Base-by-base conservation (phyloP, 1,284 basidiomycete genomes). In the Ganoderma leucocontextum region DNA sequence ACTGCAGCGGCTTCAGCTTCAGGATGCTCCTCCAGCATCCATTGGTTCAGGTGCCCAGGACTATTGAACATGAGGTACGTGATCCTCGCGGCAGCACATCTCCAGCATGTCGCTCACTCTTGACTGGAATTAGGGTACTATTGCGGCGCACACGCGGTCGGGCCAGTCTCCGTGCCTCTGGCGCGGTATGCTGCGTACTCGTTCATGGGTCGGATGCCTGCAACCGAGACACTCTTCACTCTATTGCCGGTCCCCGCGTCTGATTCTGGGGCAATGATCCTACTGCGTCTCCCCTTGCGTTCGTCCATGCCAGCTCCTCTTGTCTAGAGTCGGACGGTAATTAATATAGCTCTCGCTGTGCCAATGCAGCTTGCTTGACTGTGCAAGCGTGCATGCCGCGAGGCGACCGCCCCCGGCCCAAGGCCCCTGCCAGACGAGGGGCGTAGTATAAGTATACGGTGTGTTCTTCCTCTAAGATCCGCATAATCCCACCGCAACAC, bases 101-200 rank as follows among this genome's bases (percentile, higher is more conserved):
- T 47, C n/a, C n/a, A 10, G n/a, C 36, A 17, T n/a, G 41, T 25
- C 38, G 41, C 22, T 42, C 8, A 41, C 33, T 22, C 41, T 62
- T 17, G 49, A 59, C 15, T 15, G 35, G 41, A 66, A 64, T 53
- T 42, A 63, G 67, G 70, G 70, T 63, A 5, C 10, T 49, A 13
- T 49, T 33, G 52, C 29, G 52, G 52, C 29, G n/a, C 42, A 39
- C 68, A 72, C 70, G 70, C 66, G 70, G 68, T 38, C 19, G 17
- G 15, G 13, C 38, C 29, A 36, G 17, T 29, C 39, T 42, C 39
- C 58, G 36, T 39, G 38, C 35, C 35, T 38, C 9, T 35, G 36
- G 55, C 55, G 35, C 17, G 35, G 6, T 35, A 4, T 36, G 15
- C 55, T 38, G 35, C 55, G 35, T 33, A 38, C 55, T 58, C 35